phyloP scores from a whole-genome alignment of 139 green algal genomes.

The Gonium pectorale region DNA sequence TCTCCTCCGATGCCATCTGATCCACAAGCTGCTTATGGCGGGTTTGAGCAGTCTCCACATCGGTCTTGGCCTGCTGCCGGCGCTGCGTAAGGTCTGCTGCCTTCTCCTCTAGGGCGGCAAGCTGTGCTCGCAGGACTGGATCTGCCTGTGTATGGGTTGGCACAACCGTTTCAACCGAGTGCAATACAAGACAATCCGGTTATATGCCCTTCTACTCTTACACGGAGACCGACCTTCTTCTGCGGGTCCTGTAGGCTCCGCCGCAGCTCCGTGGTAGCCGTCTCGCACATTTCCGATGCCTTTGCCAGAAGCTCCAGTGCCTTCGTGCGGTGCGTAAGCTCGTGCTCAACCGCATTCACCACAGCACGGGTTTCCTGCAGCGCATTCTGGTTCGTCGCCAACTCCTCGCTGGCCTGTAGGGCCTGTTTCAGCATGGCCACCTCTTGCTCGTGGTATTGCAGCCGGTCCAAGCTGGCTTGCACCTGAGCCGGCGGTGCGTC shows the following conservation, averaged over 20 bases:
- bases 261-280: neutral
- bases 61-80: neutral
- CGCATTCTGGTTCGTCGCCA: neutral
- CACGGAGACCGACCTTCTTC: no score
- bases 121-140: neutral
- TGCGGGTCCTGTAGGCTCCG: no score
- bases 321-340: neutral
- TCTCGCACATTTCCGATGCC: neutral
- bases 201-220: no score
- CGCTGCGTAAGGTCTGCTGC: neutral
- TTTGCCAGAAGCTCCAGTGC: neutral
- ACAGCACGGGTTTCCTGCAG: neutral
- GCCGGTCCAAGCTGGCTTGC: constrained; percentile 11
- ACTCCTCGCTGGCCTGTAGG: neutral
- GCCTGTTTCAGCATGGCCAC: constrained; percentile 24
- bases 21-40: neutral
- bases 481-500: constrained; percentile 4
- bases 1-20: neutral
- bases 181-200: no score
- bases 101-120: neutral
- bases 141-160: no score
- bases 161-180: no score
- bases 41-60: neutral
- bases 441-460: neutral
- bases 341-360: neutral